Conservation (phyloP, 805 yeast genomes). For the Teunomyces gatunensis region DNA sequence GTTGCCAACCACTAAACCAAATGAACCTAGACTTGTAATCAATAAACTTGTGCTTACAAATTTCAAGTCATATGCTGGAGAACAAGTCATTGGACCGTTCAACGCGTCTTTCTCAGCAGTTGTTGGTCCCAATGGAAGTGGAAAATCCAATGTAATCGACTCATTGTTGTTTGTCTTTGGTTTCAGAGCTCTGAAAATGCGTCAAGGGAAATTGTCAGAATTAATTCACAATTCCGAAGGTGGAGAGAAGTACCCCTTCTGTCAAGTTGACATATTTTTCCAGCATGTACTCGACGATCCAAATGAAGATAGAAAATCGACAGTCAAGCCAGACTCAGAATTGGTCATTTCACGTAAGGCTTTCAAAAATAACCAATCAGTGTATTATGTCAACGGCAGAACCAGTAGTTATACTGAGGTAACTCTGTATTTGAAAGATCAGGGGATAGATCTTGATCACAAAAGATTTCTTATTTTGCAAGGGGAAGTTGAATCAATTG, state of each 20-base stretch:
- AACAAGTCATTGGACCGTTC: conserved; percentile 92
- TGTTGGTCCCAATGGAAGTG: conserved; percentile 98
- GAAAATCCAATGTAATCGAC: conserved; percentile 96
- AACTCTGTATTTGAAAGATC: conserved; percentile 63
- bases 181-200: conserved; percentile 92
- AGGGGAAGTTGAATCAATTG: conserved; percentile 97
- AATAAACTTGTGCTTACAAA: conserved; percentile 70
- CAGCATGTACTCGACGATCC: conserved; percentile 65
- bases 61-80: conserved; percentile 95
- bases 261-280: conserved; percentile 91
- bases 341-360: conserved; percentile 82
- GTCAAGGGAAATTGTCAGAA: conserved; percentile 91
- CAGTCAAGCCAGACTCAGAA: conserved; percentile 49
- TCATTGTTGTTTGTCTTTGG: conserved; percentile 96
- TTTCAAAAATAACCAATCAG: conserved; percentile 68
- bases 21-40: conserved; percentile 68
- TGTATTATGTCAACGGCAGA: conserved; percentile 69
- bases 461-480: conserved; percentile 91
- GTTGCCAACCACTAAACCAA: conserved; percentile 9
- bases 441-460: conserved; percentile 93
- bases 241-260: conserved; percentile 54
- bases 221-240: conserved; percentile 87
- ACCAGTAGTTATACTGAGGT: conserved; percentile 77
- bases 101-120: conserved; percentile 92
- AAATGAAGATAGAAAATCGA: conserved; percentile 26